Base-by-base conservation (phyloP, 495 filamentous ascomycete genomes). In the Podospora bellae-mahoneyi region DNA sequence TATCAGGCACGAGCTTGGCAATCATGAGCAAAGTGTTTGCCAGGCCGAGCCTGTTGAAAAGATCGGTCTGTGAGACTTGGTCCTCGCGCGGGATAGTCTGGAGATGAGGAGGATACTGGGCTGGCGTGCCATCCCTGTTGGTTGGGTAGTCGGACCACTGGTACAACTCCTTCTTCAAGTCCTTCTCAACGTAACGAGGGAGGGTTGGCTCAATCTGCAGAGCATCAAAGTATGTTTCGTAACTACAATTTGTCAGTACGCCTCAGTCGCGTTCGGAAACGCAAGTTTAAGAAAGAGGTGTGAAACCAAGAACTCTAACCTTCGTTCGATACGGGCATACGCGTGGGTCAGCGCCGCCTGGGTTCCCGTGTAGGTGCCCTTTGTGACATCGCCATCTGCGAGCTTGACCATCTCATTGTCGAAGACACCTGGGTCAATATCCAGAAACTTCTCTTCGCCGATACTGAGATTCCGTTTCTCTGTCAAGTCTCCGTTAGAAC, bases 261-360 rank as follows among this genome's bases (percentile, higher is more conserved):
- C 23, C 23, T 23, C 23, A 23, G 23, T 23, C 23, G 23, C 23
- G 23, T 23, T 23, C 23, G 23, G 23, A 23, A 23, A 23, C 23
- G 1, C 23, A 23, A 23, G 23, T 23, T 23, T 23, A 23, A 23
- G 23, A 23, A 23, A 23, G 2, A 23, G 0, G 23, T 23, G 23
- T 23, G 23, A 23, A 23, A 23, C 23, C 23, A 23, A 23, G 23
- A 23, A 23, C 16, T 70, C 77, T 72, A 66, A 80, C 76, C 71
- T 77, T 63, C 77, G 73, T 67, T 81, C 79, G 59, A 81, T 76
- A 4, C 76, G 76, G 15, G 73, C 69, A 64, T 81, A 81, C 0
- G 76, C 69, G 65, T 82, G 74, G 0, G 78, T 81, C 56, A 82
- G 60, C 4, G 80, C 80, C 1, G 79, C 66, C 61, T 81, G 77